A percentile compares a stretch with the other conserved stretches of the same genome.
phyloP scores from a whole-genome alignment of 140 eudicot species.

The Flaveria floridana region DNA sequence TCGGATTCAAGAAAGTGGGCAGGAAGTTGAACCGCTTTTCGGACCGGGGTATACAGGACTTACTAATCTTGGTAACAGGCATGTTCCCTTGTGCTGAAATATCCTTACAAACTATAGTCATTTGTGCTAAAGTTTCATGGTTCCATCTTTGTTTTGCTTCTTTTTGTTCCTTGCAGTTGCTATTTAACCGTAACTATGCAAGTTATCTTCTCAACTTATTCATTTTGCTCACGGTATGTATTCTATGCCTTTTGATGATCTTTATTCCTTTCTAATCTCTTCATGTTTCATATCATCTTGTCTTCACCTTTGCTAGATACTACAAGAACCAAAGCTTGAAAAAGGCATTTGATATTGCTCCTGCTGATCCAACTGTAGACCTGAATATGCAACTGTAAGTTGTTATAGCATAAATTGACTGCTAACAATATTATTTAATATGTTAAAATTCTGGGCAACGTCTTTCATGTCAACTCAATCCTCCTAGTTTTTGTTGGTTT shows the following conservation, averaged over 20 bases:
- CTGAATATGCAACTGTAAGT: conserved; percentile 86
- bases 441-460: not conserved
- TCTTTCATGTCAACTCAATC: not conserved
- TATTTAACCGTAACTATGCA: conserved; percentile 97
- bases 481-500: not conserved
- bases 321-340: conserved; percentile 62
- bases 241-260: not conserved
- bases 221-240: conserved; percentile 72
- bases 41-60: too few species aligned
- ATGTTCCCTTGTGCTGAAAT: too few species aligned
- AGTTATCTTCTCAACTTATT: conserved; percentile 73
- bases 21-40: too few species aligned
- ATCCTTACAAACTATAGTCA: not conserved
- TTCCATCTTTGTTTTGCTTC: not conserved
- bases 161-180: conserved; percentile 56
- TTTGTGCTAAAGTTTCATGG: conserved; percentile 2
- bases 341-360: conserved; percentile 69
- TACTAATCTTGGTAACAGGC: too few species aligned
- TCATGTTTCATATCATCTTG: conserved; percentile 8
- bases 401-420: conserved; percentile 20
- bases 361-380: conserved; percentile 97
- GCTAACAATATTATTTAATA: not conserved
- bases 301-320: conserved; percentile 48
- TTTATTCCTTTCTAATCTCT: not conserved
- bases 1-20: too few species aligned